Percentiles rank a stretch among this genome's conserved stretches.
Evolutionary conservation across 208 protist species (phyloP).

Genomic region (Phytomonas francai): DNA sequence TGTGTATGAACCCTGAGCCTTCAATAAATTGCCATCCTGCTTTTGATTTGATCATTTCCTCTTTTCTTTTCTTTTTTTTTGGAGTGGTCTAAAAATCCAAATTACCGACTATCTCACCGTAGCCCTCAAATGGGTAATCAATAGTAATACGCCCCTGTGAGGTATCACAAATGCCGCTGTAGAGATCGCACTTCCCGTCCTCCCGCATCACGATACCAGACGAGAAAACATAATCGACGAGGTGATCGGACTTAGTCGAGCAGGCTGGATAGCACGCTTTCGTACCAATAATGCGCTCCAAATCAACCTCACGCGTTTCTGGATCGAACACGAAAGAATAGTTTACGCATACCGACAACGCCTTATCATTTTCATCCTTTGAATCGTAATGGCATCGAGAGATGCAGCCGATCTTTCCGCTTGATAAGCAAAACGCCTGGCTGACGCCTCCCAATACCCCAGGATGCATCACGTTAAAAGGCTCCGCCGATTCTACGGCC

Average conservation of each 20-base stretch:
- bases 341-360: conserved; percentile 52
- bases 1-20: not conserved
- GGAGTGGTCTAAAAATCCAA: conserved; percentile 25
- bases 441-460: conserved; percentile 62
- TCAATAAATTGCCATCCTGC: not conserved
- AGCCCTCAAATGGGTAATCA: conserved; percentile 64
- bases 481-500: conserved; percentile 33
- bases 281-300: conserved; percentile 48
- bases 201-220: conserved; percentile 55
- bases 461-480: conserved; percentile 47
- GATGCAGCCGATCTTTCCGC: conserved; percentile 54
- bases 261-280: conserved; percentile 47
- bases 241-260: conserved; percentile 35
- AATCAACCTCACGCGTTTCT: conserved; percentile 23
- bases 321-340: conserved; percentile 62
- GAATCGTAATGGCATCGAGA: conserved; percentile 64
- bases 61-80: conserved; percentile 6
- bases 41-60: conserved; percentile 1
- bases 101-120: conserved; percentile 33
- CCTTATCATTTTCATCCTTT: conserved; percentile 24
- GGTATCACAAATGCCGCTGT: conserved; percentile 58
- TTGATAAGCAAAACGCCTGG: conserved; percentile 47
- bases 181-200: conserved; percentile 63
- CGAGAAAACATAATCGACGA: conserved; percentile 49
- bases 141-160: conserved; percentile 62